These are phyloP conservation scores for Cladosporium sphaerospermum DNA, from an alignment of 2,329 filamentous ascomycete species.

Conservation along the genomic window DNA sequence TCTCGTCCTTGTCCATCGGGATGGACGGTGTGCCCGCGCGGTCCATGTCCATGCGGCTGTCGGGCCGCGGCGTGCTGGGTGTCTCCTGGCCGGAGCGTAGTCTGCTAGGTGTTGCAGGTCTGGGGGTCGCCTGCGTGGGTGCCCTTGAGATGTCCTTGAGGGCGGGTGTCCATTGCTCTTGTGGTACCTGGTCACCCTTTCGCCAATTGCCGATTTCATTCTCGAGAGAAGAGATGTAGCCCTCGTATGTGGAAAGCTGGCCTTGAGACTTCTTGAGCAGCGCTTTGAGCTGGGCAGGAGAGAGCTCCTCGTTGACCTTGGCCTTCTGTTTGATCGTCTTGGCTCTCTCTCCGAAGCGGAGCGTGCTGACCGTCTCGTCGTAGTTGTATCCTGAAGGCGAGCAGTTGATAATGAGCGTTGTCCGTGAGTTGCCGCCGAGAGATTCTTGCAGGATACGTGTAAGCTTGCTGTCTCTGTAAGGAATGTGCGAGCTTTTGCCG, in stretches of 20 bases:
- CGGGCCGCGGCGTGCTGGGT: slow-evolving; percentile 49
- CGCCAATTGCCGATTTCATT: slow-evolving; percentile 83
- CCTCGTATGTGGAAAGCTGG: slow-evolving; percentile 82
- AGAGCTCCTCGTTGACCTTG: slow-evolving; percentile 98
- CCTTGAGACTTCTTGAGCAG: slow-evolving; percentile 87
- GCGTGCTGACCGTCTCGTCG: slow-evolving; percentile 82
- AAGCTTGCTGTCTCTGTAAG: slow-evolving; percentile 96
- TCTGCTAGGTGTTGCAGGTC: slow-evolving; percentile 57
- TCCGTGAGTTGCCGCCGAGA: slow-evolving; percentile 92
- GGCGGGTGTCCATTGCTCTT: slow-evolving; percentile 76
- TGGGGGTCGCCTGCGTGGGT: slow-evolving; percentile 39
- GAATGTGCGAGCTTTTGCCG: slow-evolving; percentile 91
- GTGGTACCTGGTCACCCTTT: slow-evolving; percentile 78
- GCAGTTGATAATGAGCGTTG: slow-evolving; percentile 98
- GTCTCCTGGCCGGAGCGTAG: slow-evolving; percentile 42
- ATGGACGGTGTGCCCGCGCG: slow-evolving; percentile 81
- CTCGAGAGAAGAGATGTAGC: slow-evolving; percentile 77
- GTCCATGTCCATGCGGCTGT: slow-evolving; percentile 63
- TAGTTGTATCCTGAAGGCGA: slow-evolving; percentile 99
- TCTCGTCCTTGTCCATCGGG: slow-evolving; percentile 88
- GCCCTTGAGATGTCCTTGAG: slow-evolving; percentile 42
- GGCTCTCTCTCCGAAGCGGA: slow-evolving; percentile 90
- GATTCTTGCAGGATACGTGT: slow-evolving; percentile 96
- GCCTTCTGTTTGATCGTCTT: slow-evolving; percentile 99
- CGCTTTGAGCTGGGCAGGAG: slow-evolving; percentile 87